Base-by-base conservation (phyloP, 495 filamentous ascomycete species). In the Pyronema domesticum region DNA sequence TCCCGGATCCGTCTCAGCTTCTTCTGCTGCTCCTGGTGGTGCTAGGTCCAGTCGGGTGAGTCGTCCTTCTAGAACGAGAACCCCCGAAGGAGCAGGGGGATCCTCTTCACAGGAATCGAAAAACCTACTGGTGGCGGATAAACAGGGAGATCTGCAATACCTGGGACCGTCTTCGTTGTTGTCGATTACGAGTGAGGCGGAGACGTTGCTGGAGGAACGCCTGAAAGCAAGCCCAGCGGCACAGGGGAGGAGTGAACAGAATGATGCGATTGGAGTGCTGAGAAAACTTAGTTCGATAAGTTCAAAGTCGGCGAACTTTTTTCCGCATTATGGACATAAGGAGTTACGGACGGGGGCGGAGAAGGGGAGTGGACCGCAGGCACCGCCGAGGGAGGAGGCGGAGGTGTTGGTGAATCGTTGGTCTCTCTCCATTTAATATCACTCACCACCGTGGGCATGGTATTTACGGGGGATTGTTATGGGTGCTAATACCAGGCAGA, bases 251-350 rank as follows among this genome's bases (percentile, higher is more conserved):
- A 44, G 14, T 3, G 60, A 62, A 8, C 46, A 53, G 53, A 56
- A 42, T 7, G 61, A 64, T 46, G 60, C 61, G 10, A 59, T 64
- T 11, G 60, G 61, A 15, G 61, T 60, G 7, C 43, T 64, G 11
- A 60, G 47, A 37, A 60, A 63, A 37, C 46, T 64, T 15, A 55
- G 30, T 37, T 37, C 47, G 7, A 53, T 64, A 44, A 60, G 57
- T 36, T 60, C 57, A 10, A 57, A 57, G 35, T 61, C 62, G 33
- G 61, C 55, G 0, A 43, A 48, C 11, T 63, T 61, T 54, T 60
- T 64, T 55, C 60, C 60, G 17, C 51, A 64, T 36, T 64, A 64
- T 37, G 61, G 61, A 3, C 60, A 64, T 46, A 43, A 39, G n/a
- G 61, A 64, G 13, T 18, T 64, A 37, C 48, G 61, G 23, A 13